Percentiles rank a stretch among this genome's conserved stretches.
These are phyloP conservation scores for Blastocystis sp. DNA, from an alignment of 352 stramenopile species.

Conservation along the genomic window DNA sequence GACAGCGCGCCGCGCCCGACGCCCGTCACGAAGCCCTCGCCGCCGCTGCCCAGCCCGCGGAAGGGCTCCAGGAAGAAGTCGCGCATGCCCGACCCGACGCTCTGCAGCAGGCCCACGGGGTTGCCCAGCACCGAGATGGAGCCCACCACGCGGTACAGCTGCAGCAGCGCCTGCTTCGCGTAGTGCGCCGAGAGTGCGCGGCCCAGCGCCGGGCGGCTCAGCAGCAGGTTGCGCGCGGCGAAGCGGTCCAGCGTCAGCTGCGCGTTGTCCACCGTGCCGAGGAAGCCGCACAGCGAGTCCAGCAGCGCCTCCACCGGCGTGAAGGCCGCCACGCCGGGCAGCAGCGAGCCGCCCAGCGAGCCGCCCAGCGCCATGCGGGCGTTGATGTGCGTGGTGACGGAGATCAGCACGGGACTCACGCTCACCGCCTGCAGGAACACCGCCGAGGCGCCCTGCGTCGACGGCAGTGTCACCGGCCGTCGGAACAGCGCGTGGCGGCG, in stretches of 20 bases:
- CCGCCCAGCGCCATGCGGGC: not conserved
- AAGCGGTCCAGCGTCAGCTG: conserved; percentile 26
- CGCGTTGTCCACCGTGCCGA: conserved; percentile 61
- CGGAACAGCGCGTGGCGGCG: not conserved
- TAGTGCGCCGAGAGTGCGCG: conserved; percentile 33
- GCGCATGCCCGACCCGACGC: conserved; percentile 81
- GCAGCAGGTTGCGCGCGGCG: conserved; percentile 22
- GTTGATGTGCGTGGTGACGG: conserved; percentile 57
- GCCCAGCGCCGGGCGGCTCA: not conserved
- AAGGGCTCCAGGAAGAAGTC: conserved; percentile 87
- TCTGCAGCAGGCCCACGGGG: conserved; percentile 81
- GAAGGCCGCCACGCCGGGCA: conserved; percentile 44
- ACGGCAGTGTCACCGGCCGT: conserved; percentile 17
- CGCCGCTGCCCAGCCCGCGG: conserved; percentile 82
- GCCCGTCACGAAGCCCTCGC: conserved; percentile 82
- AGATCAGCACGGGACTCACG: conserved; percentile 32
- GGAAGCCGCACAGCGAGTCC: conserved; percentile 5
- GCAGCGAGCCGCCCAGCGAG: conserved; percentile 14
- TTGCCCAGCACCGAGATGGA: conserved; percentile 82
- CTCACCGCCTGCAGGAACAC: conserved; percentile 38
- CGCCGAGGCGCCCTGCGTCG: conserved; percentile 1
- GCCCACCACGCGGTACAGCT: conserved; percentile 72
- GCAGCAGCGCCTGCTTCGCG: conserved; percentile 12
- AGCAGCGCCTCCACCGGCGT: conserved; percentile 51
- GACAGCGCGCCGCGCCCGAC: conserved; percentile 83